Evolutionary conservation across 2,329 filamentous ascomycete genomes (phyloP), one percentile per base, ranked within the genome.

Genomic region (Verticillium nonalfalfae): DNA sequence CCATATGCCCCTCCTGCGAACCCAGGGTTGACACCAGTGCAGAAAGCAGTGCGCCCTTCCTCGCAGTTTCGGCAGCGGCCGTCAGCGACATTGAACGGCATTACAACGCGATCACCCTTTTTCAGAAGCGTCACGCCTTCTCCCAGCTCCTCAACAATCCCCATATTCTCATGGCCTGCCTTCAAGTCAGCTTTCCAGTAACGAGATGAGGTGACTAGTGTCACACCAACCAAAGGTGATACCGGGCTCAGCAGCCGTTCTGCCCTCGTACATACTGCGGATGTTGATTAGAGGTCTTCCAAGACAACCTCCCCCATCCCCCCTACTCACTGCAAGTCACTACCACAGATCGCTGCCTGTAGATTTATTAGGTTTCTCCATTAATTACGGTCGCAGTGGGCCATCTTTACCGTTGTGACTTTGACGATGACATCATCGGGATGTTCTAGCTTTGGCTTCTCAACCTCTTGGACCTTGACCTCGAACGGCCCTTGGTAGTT

Each of bases 41-140:
- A 88, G 66, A 88, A 88, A 0, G 85, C 85, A 1, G 85, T 88
- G 62, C 79, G 80, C 2, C 85, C 85, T 65, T 88, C 83, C 67
- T 88, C 85, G 62, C 86, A 88, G 66, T 87, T 87, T 18, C 80
- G 78, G 70, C 86, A 89, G 13, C 85, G 78, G 1, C 85, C 85
- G 66, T 87, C 84, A 7, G 85, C 85, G 1, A 87, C 85, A 60
- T 88, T 88, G 75, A 88, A 88, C 0, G 86, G 85, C 71, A 88
- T 80, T 2, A 88, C 85, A 4, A 89, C 82, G 1, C 85, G 79
- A 63, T 89, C 85, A 2, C 85, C 85, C 65, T 85, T 84, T 66
- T 87, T 82, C 15, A 88, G 70, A 1, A 86, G 73, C 0, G 84
- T 86, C 1, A 88, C 85, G 6, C 85, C 86, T 2, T 77, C 68